phyloP scores from a whole-genome alignment of 2,329 filamentous ascomycete genomes.

The Emericellopsis cladophorae region DNA sequence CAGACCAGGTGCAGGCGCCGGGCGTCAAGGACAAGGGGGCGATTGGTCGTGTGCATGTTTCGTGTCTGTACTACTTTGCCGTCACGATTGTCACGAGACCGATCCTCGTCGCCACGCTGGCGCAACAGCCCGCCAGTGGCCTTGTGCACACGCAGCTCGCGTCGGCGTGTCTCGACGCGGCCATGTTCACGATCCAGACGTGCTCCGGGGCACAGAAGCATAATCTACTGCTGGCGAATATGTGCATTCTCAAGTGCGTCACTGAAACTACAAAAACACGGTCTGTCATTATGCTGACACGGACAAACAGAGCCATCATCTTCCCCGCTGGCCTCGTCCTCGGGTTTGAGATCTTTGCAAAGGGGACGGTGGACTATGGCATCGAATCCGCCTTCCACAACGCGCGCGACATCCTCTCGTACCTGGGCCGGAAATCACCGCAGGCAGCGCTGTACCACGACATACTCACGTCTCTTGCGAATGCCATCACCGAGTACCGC shows the following conservation, averaged over 20 bases:
- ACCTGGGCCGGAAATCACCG: slow-evolving; percentile 33
- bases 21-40: slow-evolving; percentile 15
- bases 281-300: not conserved
- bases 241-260: slow-evolving; percentile 45
- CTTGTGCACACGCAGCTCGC: slow-evolving; percentile 25
- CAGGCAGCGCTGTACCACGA: slow-evolving; percentile 46
- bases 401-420: slow-evolving; percentile 34
- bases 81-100: slow-evolving; percentile 44
- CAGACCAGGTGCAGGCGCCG: not conserved
- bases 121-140: slow-evolving; percentile 18
- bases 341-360: slow-evolving; percentile 42
- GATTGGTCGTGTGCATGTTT: slow-evolving; percentile 38
- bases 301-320: slow-evolving; percentile 29
- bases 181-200: slow-evolving; percentile 40
- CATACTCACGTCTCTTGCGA: slow-evolving; percentile 33
- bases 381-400: slow-evolving; percentile 35
- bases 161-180: slow-evolving; percentile 40
- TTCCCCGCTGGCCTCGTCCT: slow-evolving; percentile 45
- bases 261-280: too few species aligned
- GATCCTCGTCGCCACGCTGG: slow-evolving; percentile 37
- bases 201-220: slow-evolving; percentile 33
- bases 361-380: slow-evolving; percentile 27
- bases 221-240: slow-evolving; percentile 34
- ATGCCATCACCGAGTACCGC: slow-evolving; percentile 28
- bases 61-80: slow-evolving; percentile 45